Base-by-base conservation (phyloP, 768 basidiomycete species). In the Phaffia australis region DNA sequence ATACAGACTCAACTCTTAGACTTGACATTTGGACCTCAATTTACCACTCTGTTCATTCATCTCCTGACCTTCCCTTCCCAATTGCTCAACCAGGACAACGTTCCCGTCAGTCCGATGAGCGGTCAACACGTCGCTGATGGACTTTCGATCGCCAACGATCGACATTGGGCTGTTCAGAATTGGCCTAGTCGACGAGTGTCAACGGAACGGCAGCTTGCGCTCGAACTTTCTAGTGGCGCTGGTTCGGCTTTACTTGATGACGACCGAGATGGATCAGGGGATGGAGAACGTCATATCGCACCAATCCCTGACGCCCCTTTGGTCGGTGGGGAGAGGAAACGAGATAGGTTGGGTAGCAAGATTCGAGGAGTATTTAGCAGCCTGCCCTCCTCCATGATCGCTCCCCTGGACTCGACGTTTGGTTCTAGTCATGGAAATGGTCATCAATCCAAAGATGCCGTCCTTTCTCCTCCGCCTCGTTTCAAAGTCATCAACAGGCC, bases 1-100 rank as follows among this genome's bases (percentile, higher is more conserved):
- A 42, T 67, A 4, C 60, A 62, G 21, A 61, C 59, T 46, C 60
- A 62, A 25, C 49, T 67, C 42, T 42, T 67, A 46, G 60, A 67
- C 55, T 56, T 67, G 18, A 67, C 66, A n/a, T 50, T 62, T 25
- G 66, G 66, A 16, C 60, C 60, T 4, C 51, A 21, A 14, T 67
- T 62, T 55, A 56, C 60, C 1, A 30, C 47, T 23, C 54, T 67
- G 32, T 61, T 56, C 54, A 61, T 46, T 49, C 60, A 63, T 23
- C 66, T 67, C 25, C 60, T 67, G n/a, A 61, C 60, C 4, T 67
- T 67, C 30, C 66, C 66, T 15, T 62, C 66, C 51, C 54, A 61
- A 15, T 54, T 67, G 23, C 47, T 62, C 55, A 63, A 57, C 47
- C 60, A 55, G 35, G 46, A 60, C 18, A 60, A 49, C 47, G 59